These are phyloP conservation scores for Plicaturopsis crispa DNA, from an alignment of 768 basidiomycete species.

Conservation along the genomic window DNA sequence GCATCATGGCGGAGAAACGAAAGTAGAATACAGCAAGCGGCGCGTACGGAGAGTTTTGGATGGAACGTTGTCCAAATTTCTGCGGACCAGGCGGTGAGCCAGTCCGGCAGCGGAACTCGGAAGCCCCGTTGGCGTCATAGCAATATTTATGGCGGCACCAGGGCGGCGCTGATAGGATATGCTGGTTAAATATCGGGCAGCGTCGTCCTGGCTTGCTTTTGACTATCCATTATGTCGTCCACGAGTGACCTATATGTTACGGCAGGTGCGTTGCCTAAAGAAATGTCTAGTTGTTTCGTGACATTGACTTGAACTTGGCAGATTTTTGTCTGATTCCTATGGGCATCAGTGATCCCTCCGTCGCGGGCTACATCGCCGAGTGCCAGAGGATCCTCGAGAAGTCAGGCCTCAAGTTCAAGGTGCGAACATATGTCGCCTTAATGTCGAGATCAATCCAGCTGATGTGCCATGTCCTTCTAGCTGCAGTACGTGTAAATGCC, in stretches of 20 bases:
- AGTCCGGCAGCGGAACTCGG: too few relatives aligned
- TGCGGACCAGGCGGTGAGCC: too few relatives aligned
- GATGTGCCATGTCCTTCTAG: constrained; percentile 39
- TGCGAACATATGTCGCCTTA: constrained; percentile 20
- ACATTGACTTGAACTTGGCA: constrained; percentile 19
- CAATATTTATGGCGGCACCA: too few relatives aligned
- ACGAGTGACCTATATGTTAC: constrained; percentile 64
- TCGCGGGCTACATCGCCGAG: constrained; percentile 73
- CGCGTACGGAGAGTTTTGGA: not conserved
- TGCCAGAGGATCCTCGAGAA: constrained; percentile 79
- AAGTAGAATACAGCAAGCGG: not conserved
- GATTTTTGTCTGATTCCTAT: constrained; percentile 90
- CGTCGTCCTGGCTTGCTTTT: not conserved
- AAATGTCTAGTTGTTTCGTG: not conserved
- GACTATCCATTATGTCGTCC: constrained; percentile 1
- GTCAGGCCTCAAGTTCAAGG: constrained; percentile 79
- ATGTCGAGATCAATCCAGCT: constrained; percentile 7
- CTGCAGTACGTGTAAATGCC: constrained; percentile 81
- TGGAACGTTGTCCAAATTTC: too few relatives aligned
- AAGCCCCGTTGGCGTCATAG: too few relatives aligned
- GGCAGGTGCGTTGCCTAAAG: constrained; percentile 41
- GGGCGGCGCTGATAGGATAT: too few relatives aligned
- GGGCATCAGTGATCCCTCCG: constrained; percentile 69
- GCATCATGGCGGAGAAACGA: constrained; percentile 26
- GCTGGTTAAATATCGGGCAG: too few relatives aligned